These are phyloP conservation scores for Alnus glutinosa DNA, from an alignment of 306 rosid species.

Conservation along the genomic window DNA sequence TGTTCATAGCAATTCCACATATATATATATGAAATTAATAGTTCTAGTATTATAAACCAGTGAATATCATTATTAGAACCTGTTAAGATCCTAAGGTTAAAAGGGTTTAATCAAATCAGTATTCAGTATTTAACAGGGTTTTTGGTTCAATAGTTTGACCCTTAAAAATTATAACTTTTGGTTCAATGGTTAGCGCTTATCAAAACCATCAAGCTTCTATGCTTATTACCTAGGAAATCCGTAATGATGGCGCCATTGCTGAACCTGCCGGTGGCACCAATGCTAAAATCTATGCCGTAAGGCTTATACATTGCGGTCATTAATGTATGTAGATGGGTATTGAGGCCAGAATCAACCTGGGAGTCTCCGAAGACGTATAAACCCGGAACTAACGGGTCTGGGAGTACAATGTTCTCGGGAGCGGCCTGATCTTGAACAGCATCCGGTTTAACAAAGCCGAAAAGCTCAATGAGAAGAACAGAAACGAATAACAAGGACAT, in stretches of 20 bases:
- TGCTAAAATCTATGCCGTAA: constrained; percentile 6
- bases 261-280: constrained; percentile 8
- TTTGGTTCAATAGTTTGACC: too few relatives aligned
- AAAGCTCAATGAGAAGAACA: neutral
- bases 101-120: too few relatives aligned
- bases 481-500: neutral
- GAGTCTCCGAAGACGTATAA: neutral
- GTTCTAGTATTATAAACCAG: too few relatives aligned
- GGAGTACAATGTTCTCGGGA: neutral
- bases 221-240: neutral
- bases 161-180: too few relatives aligned
- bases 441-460: neutral
- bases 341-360: neutral
- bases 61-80: neutral
- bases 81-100: too few relatives aligned
- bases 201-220: neutral
- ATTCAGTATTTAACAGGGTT: too few relatives aligned
- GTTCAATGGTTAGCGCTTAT: too few relatives aligned
- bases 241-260: neutral
- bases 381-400: neutral
- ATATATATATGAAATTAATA: too few relatives aligned
- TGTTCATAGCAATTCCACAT: neutral
- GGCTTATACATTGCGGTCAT: neutral
- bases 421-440: neutral
- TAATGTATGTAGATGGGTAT: neutral